phyloP scores from a whole-genome alignment of 768 basidiomycete genomes.

The Rhodotorula paludigena region DNA sequence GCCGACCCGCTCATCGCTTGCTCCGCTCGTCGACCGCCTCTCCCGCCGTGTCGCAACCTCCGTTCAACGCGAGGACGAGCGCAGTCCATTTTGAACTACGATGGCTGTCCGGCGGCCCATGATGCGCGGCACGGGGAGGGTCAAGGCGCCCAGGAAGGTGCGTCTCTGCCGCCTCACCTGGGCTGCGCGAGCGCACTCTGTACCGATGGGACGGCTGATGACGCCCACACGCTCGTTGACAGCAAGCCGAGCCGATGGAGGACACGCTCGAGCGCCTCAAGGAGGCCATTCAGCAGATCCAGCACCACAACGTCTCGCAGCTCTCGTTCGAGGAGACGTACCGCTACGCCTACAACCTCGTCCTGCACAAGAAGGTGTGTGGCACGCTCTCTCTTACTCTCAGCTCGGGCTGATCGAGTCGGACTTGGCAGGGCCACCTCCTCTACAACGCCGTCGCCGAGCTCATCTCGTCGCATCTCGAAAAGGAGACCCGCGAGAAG shows the following conservation, averaged over 20 bases:
- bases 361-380: constrained; percentile 60
- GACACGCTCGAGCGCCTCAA: constrained; percentile 78
- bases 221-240: neutral
- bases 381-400: neutral
- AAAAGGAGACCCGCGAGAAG: constrained; percentile 65
- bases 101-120: constrained; percentile 16
- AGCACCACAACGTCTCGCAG: constrained; percentile 82
- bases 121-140: constrained; percentile 14
- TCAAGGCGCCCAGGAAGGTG: constrained; percentile 34
- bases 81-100: too few relatives aligned
- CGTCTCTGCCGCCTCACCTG: neutral
- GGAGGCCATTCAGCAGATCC: constrained; percentile 85
- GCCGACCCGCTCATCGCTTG: too few relatives aligned
- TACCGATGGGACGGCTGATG: neutral
- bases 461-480: constrained; percentile 76
- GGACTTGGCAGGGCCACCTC: constrained; percentile 59
- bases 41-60: too few relatives aligned
- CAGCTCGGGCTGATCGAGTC: too few relatives aligned
- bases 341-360: constrained; percentile 89
- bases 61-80: too few relatives aligned
- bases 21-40: too few relatives aligned
- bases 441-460: constrained; percentile 78
- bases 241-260: constrained; percentile 54
- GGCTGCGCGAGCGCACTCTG: neutral
- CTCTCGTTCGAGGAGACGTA: constrained; percentile 91